Evolutionary conservation across 2,329 filamentous ascomycete species (phyloP), one percentile per base, ranked within the genome.

Genomic region (Cordyceps militaris): DNA sequence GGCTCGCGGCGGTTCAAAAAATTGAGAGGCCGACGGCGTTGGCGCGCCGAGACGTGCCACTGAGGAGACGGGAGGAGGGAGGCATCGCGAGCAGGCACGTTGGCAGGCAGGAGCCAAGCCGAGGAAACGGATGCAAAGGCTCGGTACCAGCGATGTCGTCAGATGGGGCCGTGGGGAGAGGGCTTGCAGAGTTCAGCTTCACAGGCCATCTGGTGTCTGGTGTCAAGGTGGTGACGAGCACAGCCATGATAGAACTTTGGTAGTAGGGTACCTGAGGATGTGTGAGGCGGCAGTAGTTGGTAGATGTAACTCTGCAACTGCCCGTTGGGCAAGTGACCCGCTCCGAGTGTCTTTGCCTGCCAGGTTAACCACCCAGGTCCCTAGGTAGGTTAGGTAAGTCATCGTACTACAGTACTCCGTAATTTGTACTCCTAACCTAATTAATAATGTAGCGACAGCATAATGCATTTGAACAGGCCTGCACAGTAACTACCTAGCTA

Each of bases 161-260:
- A 24, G 34, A 53, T 23, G 50, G 50, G 50, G 50, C 26, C 50
- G 38, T 44, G 38, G 38, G 38, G 50, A 14, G 46, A n/a, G n/a
- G 28, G 40, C 28, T 7, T 51, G 32, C 21, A 28, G 46, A 48
- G 36, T 53, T 53, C 50, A 53, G 50, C 50, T 53, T 44, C 50
- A 19, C 50, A 53, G 50, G 50, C 50, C 6, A 24, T 24, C 19
- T 34, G n/a, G 28, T 50, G 26, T 24, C 23, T 51, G 24, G 24
- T 43, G 24, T 16, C 23, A 24, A 16, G 32, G 13, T 32, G 36
- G 26, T 2, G 38, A 26, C 11, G 16, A 43, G 38, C 19, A 44
- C 26, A 53, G 36, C 49, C 49, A 42, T 52, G 24, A 30, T 5
- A 32, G 16, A 1, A 16, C 9, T 30, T 26, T 8, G 32, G 3